Conservation (phyloP, 23 red algal genomes). For the Agarophyton chilense region DNA sequence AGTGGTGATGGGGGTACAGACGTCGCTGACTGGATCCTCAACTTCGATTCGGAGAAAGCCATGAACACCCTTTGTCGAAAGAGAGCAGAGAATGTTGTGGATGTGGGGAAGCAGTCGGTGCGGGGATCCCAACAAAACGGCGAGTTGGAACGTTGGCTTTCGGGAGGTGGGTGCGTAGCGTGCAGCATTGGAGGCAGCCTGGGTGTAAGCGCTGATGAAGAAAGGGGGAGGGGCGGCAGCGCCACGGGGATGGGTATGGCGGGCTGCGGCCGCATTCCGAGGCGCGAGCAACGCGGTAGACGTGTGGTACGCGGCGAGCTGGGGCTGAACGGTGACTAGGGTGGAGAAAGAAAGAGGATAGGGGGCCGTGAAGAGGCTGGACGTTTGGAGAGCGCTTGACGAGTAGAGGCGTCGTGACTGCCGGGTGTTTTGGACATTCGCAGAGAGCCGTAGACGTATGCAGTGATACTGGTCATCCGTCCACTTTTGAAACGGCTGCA, state of each 20-base stretch:
- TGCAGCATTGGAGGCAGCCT: not conserved
- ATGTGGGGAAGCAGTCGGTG: constrained; percentile 33
- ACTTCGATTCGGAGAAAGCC: constrained; percentile 55
- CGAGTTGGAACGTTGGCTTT: constrained; percentile 50
- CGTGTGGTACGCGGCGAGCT: too few relatives aligned
- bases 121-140: constrained; percentile 33
- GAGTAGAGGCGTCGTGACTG: constrained; percentile 6
- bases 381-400: not conserved
- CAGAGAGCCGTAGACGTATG: not conserved
- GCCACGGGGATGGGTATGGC: not conserved
- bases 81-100: constrained; percentile 29
- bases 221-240: constrained; percentile 29
- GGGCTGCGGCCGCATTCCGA: constrained; percentile 34
- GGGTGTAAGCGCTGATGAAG: constrained; percentile 17
- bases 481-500: constrained; percentile 14
- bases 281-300: constrained; percentile 30
- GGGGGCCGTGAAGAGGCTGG: not conserved
- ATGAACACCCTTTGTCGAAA: constrained; percentile 46
- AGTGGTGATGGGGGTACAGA: constrained; percentile 26
- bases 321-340: too few relatives aligned
- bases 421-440: not conserved
- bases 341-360: not conserved
- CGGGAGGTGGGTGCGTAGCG: constrained; percentile 29
- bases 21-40: not conserved
- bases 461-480: not conserved